Evolutionary conservation across 441 rosid genomes (phyloP), one percentile per base, ranked within the genome.

Genomic region (Croton setiger): DNA sequence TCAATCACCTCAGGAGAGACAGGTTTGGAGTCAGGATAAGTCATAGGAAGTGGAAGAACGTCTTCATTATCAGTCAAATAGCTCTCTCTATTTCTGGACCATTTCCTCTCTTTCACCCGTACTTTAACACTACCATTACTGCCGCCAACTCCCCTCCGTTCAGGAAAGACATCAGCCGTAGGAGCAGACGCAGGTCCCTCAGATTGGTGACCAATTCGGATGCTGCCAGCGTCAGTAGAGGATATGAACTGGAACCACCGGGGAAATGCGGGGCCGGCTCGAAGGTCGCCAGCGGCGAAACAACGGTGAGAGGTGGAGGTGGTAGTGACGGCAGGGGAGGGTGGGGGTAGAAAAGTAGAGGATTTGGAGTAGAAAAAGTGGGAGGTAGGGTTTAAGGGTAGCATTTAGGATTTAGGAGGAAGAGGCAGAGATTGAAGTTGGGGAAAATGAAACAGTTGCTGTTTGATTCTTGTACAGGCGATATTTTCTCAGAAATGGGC

Each of bases 41-140:
- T 85, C 97, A 93, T 91, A 52, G 98, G 98, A 3, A 94, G 95
- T 67, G 96, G 98, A 66, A 94, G 97, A 60, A 88, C 85, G 37
- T 93, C 98, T 43, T 53, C 75, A 68, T 87, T 78, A 56, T 82
- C 86, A 27, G 82, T 70, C 90, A 90, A 81, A 77, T 88, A 93
- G 79, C 94, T 90, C 84, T 86, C 86, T 39, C 90, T 74, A 56
- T 87, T 82, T 72, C 91, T 83, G 52, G 93, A 85, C 96, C 98
- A 93, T 20, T 82, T 86, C 72, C 74, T 76, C 74, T 89, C 94
- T 82, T 72, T 83, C 56, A 89, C 92, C 74, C 84, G 83, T 76
- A 72, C 87, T 48, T 81, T 82, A 27, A 71, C 74, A 18, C 17
- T 54, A 11, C 80, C 62, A 55, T 79, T 84, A 44, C 70, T 62